Conservation (phyloP, 2,329 filamentous ascomycete species). For the Fusarium foetens region DNA sequence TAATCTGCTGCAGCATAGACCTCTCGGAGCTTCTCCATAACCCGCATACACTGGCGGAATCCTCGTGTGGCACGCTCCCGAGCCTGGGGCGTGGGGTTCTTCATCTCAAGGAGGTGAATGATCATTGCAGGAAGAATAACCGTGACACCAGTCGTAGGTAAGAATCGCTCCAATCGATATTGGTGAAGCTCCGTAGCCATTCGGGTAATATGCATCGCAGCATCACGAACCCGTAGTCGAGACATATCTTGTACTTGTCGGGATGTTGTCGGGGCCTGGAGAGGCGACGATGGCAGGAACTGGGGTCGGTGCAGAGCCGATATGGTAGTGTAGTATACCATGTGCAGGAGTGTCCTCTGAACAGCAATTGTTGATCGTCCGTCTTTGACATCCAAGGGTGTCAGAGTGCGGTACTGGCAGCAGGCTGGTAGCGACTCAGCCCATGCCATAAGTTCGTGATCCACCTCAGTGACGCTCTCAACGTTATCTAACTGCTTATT, state of each 20-base stretch:
- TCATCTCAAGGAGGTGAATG: constrained; percentile 92
- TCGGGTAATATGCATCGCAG: constrained; percentile 85
- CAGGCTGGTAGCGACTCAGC: constrained; percentile 74
- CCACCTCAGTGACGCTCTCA: constrained; percentile 81
- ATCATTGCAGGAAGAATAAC: constrained; percentile 93
- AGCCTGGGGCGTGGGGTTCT: constrained; percentile 77
- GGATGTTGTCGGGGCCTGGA: constrained; percentile 61
- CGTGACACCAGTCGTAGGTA: constrained; percentile 91
- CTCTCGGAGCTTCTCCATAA: constrained; percentile 87
- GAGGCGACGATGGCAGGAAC: constrained; percentile 79
- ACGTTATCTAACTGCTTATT: constrained; percentile 88
- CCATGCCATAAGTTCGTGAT: constrained; percentile 83
- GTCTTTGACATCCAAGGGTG: constrained; percentile 65
- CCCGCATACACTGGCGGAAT: constrained; percentile 92
- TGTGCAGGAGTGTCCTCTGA: constrained; percentile 87
- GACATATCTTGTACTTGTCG: constrained; percentile 84
- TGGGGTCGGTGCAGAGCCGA: constrained; percentile 92
- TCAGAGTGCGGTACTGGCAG: constrained; percentile 73
- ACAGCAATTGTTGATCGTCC: constrained; percentile 71
- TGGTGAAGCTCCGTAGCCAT: constrained; percentile 82
- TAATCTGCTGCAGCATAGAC: constrained; percentile 96
- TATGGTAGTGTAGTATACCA: constrained; percentile 92
- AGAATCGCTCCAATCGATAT: constrained; percentile 77
- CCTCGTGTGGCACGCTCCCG: constrained; percentile 79
- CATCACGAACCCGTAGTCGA: constrained; percentile 81